A percentile compares a stretch with the other conserved stretches of the same genome.
These are phyloP conservation scores for Smallanthus sonchifolius DNA, from an alignment of 129 eudicot species.

Conservation along the genomic window DNA sequence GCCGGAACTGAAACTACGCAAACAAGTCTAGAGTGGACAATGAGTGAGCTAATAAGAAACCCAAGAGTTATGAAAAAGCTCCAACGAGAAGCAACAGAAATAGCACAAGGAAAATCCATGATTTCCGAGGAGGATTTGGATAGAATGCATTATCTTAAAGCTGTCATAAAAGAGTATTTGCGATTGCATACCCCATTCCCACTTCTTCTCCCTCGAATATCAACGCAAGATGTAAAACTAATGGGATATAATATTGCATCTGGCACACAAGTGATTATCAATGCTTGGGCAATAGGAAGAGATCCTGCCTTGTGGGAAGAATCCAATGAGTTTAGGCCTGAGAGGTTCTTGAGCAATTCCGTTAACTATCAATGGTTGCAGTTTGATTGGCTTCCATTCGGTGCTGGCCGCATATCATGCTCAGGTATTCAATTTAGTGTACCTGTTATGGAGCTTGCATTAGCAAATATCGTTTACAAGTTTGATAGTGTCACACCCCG, in stretches of 20 bases:
- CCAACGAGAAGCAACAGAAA: not conserved
- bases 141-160: not conserved
- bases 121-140: not conserved
- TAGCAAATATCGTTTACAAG: not conserved
- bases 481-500: not conserved
- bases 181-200: not conserved
- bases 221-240: not conserved
- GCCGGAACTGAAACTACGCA: not conserved
- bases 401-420: not conserved
- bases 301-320: constrained; percentile 1
- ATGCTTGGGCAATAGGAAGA: not conserved
- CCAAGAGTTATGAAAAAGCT: not conserved
- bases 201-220: not conserved
- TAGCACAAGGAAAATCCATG: not conserved
- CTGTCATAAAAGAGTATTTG: not conserved
- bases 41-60: not conserved
- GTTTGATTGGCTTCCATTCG: not conserved
- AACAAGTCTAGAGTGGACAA: not conserved
- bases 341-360: not conserved
- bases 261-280: not conserved
- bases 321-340: not conserved
- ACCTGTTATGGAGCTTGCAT: not conserved
- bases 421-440: not conserved
- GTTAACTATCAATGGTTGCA: not conserved
- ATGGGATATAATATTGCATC: not conserved